Evolutionary conservation across 2,329 filamentous ascomycete genomes (phyloP), one percentile per base, ranked within the genome.

Genomic region (Aspergillus neoniger): DNA sequence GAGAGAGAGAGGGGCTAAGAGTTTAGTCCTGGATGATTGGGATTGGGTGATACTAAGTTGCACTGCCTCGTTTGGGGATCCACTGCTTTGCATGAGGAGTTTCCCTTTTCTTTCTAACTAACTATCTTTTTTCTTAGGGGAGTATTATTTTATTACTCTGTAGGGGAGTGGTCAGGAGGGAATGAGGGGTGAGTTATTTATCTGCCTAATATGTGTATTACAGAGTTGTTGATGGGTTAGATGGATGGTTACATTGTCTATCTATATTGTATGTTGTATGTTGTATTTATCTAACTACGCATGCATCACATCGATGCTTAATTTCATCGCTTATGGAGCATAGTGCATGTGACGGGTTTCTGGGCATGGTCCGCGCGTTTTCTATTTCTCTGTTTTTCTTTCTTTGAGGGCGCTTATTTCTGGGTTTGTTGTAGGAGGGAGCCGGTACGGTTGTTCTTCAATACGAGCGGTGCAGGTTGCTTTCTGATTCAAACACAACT

Each of bases 11-110:
- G 32, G 32, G 32, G 32, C 32, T 36, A 36, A 36, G 32, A 36
- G 12, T 36, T 36, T 36, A 36, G 12, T 36, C 32, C 32, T 36
- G 32, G 32, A 14, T 15, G 32, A 36, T 36, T 36, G 32, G 30
- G 32, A 36, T 36, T 14, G 10, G 32, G 32, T 36, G 39, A 19
- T 43, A 43, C 39, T 43, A 43, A 61, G 23, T 49, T 54, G 59
- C 59, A 61, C 59, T 58, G 59, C 59, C 59, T 61, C 59, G 49
- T 53, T 49, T 19, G 21, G 54, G 49, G 43, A 56, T 41, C 59
- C 59, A 61, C 59, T 58, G 23, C 39, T 57, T 30, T 61, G 53
- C 58, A 53, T 57, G 43, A 47, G 14, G 43, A 30, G 21, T 5
- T 50, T 23, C 25, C 8, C 17, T 49, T 15, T 14, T 36, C 30